Conservation (phyloP, 805 yeast species). For the Phaffomyces opuntiae region DNA sequence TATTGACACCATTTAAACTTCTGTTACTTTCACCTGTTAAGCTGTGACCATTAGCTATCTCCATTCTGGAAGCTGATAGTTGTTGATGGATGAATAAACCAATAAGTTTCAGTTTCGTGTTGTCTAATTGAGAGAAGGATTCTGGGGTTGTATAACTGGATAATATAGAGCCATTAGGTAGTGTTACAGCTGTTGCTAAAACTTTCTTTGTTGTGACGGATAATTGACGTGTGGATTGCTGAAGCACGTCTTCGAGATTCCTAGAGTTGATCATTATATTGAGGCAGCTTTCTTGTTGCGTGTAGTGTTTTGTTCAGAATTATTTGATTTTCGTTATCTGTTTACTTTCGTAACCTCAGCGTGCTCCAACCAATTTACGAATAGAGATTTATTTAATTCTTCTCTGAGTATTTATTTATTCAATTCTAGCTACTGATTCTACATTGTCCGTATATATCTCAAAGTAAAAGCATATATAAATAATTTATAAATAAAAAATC, state of each 20-base stretch:
- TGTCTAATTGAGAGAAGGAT: background rate
- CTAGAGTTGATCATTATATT: conserved; percentile 4
- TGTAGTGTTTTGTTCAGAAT: too few relatives aligned
- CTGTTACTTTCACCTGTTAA: conserved; percentile 1
- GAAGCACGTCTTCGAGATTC: conserved; percentile 4
- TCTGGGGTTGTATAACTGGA: conserved; percentile 2
- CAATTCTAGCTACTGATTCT: background rate
- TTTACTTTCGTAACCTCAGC: background rate
- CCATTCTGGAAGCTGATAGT: background rate
- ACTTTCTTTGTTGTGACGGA: conserved; percentile 4
- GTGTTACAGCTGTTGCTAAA: conserved; percentile 2
- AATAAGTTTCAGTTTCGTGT: conserved; percentile 2
- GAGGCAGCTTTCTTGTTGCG: too few relatives aligned
- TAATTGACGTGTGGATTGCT: conserved; percentile 2
- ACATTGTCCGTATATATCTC: background rate
- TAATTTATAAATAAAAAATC: background rate
- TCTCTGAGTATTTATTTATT: too few relatives aligned
- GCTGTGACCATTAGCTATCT: background rate
- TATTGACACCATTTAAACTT: background rate
- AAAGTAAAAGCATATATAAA: background rate
- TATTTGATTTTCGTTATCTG: background rate
- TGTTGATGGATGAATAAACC: conserved; percentile 4
- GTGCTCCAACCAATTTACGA: too few relatives aligned
- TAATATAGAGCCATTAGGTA: conserved; percentile 8
- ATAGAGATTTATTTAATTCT: background rate